Conservation (phyloP, 495 filamentous ascomycete species). For the Penicillium goetzii region DNA sequence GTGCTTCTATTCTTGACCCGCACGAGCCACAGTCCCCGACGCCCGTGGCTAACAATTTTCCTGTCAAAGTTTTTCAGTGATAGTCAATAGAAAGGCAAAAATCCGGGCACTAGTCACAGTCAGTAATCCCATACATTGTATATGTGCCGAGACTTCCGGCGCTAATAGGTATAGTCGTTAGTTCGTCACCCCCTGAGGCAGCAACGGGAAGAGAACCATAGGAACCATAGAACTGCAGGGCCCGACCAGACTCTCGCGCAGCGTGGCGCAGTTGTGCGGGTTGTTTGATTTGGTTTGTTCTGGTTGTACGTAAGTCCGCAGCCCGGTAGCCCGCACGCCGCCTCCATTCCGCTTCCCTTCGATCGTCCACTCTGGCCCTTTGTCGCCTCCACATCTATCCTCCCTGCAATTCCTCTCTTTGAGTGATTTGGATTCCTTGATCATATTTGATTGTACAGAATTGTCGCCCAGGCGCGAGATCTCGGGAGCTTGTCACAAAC, state of each 20-base stretch:
- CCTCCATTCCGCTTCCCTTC: conserved; percentile 21
- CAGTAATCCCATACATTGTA: too few relatives aligned
- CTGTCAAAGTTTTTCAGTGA: conserved; percentile 4
- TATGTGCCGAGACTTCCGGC: not conserved
- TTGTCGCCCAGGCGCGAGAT: conserved; percentile 40
- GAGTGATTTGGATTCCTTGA: not conserved
- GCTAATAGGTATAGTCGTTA: not conserved
- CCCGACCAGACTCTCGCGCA: conserved; percentile 6
- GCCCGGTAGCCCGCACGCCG: conserved; percentile 9
- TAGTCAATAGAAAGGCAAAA: not conserved
- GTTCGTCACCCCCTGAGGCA: conserved; percentile 29
- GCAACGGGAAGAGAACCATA: conserved; percentile 17
- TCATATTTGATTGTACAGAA: conserved; percentile 26
- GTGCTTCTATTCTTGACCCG: conserved; percentile 32
- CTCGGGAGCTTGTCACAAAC: conserved; percentile 37
- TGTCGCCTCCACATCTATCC: conserved; percentile 19
- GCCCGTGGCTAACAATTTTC: conserved; percentile 15
- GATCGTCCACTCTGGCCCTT: conserved; percentile 21
- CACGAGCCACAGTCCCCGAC: conserved; percentile 30
- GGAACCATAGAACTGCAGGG: not conserved
- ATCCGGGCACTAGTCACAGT: not conserved
- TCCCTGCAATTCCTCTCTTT: conserved; percentile 15
- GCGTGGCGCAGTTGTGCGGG: conserved; percentile 32
- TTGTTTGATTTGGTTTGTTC: conserved; percentile 33
- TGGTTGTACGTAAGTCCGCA: conserved; percentile 36